A percentile compares a stretch with the other conserved stretches of the same genome.
Conservation (phyloP, 805 yeast genomes). For the Candida incommunis region DNA sequence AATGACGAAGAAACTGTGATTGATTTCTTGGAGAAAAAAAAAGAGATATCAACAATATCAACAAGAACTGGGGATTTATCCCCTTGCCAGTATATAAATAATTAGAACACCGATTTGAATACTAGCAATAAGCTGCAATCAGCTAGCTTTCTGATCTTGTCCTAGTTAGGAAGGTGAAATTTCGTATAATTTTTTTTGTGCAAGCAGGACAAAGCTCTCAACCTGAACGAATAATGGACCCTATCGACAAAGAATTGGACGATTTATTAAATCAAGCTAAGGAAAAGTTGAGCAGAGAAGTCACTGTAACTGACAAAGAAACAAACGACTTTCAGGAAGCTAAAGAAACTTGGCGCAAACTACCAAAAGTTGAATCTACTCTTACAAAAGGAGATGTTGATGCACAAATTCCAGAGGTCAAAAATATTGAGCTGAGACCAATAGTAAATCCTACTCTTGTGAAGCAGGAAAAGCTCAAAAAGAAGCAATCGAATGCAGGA, state of each 20-base stretch:
- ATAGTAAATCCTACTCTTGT: conserved; percentile 19
- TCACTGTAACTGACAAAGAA: background rate
- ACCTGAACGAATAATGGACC: too few relatives aligned
- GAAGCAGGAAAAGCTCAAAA: conserved; percentile 15
- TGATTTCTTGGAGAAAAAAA: too few relatives aligned
- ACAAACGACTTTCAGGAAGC: conserved; percentile 4
- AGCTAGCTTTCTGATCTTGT: too few relatives aligned
- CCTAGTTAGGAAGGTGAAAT: too few relatives aligned
- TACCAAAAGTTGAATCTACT: conserved; percentile 9
- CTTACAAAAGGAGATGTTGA: background rate
- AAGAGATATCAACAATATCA: too few relatives aligned
- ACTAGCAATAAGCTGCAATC: too few relatives aligned
- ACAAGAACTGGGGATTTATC: too few relatives aligned
- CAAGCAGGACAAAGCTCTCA: too few relatives aligned
- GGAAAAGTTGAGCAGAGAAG: conserved; percentile 4
- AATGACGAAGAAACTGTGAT: too few relatives aligned
- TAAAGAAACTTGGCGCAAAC: conserved; percentile 5
- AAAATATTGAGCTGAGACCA: conserved; percentile 9
- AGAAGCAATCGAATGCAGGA: conserved; percentile 30
- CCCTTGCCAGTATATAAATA: too few relatives aligned
- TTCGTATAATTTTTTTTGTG: too few relatives aligned
- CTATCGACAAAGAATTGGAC: conserved; percentile 7
- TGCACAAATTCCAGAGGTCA: background rate
- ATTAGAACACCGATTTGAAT: too few relatives aligned
- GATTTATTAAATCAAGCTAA: conserved; percentile 7